Conservation (phyloP, 805 yeast genomes). For the Danielia oregonensis region DNA sequence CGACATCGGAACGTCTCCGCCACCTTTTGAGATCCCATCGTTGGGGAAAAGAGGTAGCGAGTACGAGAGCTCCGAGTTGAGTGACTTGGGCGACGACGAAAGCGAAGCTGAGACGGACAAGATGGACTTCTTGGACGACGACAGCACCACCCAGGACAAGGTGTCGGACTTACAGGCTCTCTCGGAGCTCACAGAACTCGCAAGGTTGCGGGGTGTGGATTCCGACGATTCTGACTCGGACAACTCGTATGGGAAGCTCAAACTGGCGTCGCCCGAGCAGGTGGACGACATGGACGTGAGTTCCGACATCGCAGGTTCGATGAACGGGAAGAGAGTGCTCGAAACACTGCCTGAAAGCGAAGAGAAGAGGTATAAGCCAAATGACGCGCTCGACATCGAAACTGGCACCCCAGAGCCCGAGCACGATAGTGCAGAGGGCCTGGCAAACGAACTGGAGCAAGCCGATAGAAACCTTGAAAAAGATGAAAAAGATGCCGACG, state of each 20-base stretch:
- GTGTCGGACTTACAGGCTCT: conserved; percentile 35
- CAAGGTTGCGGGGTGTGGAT: conserved; percentile 35
- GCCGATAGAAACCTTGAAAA: background rate
- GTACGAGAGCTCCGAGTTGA: conserved; percentile 41
- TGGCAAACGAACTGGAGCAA: too few relatives aligned
- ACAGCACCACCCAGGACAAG: conserved; percentile 16
- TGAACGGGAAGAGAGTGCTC: conserved; percentile 8
- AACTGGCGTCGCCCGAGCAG: background rate
- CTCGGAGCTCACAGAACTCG: conserved; percentile 41
- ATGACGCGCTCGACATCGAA: background rate
- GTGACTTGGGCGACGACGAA: conserved; percentile 55
- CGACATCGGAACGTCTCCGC: conserved; percentile 40
- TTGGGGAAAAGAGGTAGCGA: conserved; percentile 17
- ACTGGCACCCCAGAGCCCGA: too few relatives aligned
- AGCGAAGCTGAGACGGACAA: conserved; percentile 93
- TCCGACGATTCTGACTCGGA: conserved; percentile 26
- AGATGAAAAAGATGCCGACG: background rate
- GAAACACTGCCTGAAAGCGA: conserved; percentile 19
- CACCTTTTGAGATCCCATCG: conserved; percentile 27
- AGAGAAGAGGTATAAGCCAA: conserved; percentile 10
- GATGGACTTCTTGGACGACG: conserved; percentile 55
- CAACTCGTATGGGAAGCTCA: background rate
- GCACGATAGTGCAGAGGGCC: too few relatives aligned
- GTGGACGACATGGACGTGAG: background rate
- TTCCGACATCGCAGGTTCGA: conserved; percentile 1